Conservation (phyloP, 345 rosid species). For the Eucalyptus dawsonii region DNA sequence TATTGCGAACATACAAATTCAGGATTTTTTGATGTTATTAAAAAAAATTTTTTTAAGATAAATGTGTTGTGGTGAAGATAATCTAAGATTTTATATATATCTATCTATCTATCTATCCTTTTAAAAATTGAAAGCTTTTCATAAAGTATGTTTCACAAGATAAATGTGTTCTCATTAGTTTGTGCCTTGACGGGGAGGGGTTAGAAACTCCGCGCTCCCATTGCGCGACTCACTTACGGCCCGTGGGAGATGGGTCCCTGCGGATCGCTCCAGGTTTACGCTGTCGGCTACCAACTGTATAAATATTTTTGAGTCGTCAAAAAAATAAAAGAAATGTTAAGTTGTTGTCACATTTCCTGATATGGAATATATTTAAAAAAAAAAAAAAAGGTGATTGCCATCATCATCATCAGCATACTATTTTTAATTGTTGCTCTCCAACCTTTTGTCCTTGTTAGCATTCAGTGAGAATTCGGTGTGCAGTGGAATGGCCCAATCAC, state of each 20-base stretch:
- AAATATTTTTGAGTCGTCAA: rapidly evolving
- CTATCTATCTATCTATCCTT: no score
- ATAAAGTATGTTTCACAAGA: not conserved
- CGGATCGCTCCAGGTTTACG: rapidly evolving
- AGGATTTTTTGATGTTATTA: no score
- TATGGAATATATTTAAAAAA: not conserved
- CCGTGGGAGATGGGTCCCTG: no score
- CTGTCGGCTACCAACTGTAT: rapidly evolving
- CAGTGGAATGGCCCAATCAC: not conserved
- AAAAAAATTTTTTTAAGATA: no score
- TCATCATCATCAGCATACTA: not conserved
- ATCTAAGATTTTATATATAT: no score
- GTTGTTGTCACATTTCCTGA: not conserved
- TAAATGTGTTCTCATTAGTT: no score
- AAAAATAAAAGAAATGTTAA: no score
- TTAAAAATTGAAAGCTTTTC: not conserved
- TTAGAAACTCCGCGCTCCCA: no score
- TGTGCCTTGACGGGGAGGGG: rapidly evolving
- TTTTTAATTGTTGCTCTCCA: not conserved
- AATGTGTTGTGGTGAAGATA: no score
- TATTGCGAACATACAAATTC: no score
- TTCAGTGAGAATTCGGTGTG: not conserved
- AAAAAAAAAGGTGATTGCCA: no score
- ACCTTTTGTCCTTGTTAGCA: not conserved
- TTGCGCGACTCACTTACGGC: no score